Evolutionary conservation across 1,139 yeast species (phyloP), one percentile per base, ranked within the genome.

Genomic region (Wickerhamomyces sp.): DNA sequence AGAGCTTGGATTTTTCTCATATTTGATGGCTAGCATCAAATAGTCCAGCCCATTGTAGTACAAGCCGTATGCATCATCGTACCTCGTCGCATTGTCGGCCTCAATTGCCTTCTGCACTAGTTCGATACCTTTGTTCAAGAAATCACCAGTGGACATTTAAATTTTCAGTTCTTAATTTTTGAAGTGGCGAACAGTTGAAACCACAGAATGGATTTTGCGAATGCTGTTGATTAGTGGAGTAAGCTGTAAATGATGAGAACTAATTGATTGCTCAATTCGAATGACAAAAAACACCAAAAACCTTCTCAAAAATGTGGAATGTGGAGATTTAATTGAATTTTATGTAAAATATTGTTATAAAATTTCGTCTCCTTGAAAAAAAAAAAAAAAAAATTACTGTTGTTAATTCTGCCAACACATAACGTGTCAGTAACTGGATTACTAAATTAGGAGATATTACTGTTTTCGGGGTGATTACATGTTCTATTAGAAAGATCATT

Each of bases 31-130:
- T 53, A 89, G 73, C 96, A 94, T 89, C 53, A 94, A 71, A 63
- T 92, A 94, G 60, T 92, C 98, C 45, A 94, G 71, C 3, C 97
- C 97, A 55, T 86, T 87, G 68, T 86, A 89, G 64, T 94, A 94
- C 36, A 88, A 75, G 45, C 88, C 86, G 62, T 92, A 92, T 0
- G 98, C 98, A 50, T 92, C 97, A 44, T 88, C 96, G 55, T 90
- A 92, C 49, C 84, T 74, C 35, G 94, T 85, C 24, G 90, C 92
- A 19, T 88, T 81, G 60, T 94, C 99, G 7, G 95, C 90, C 59
- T 90, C 96, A 42, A 94, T 89, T 20, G 98, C 98, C 63, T 84
- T 84, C 58, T 89, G 95, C 14, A 92, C 95, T 36, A 90, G 73
- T 49, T 89, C 97, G 26, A 92, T 89, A 17, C 97, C 99, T 62